phyloP scores from a whole-genome alignment of 2,329 filamentous ascomycete genomes.

The Penicillium sp. region DNA sequence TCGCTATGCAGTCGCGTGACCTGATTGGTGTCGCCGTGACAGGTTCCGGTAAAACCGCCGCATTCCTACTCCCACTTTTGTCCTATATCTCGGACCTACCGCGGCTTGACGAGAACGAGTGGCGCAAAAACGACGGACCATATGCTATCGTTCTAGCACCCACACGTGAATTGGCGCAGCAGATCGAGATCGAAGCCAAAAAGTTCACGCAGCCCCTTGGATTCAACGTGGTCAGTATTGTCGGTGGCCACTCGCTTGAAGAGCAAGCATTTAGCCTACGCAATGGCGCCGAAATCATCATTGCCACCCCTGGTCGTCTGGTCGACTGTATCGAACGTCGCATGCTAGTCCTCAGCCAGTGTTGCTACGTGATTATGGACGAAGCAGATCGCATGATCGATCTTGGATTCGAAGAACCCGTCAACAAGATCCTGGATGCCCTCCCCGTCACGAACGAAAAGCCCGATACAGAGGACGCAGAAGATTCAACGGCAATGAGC shows the following conservation, averaged over 20 bases:
- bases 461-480: constrained; percentile 87
- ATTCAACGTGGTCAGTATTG: constrained; percentile 93
- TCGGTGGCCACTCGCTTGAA: constrained; percentile 94
- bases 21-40: constrained; percentile 98
- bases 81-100: constrained; percentile 93
- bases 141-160: constrained; percentile 97
- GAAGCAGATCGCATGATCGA: constrained; percentile 99
- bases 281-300: constrained; percentile 94
- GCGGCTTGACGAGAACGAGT: constrained; percentile 74
- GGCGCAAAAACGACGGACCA: constrained; percentile 88
- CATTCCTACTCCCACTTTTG: constrained; percentile 86
- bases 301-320: constrained; percentile 95
- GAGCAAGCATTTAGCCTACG: constrained; percentile 88
- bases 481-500: constrained; percentile 82
- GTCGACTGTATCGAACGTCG: constrained; percentile 95
- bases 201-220: constrained; percentile 90
- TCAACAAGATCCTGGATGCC: constrained; percentile 96
- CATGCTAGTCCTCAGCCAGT: constrained; percentile 88
- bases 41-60: constrained; percentile 96
- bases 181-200: constrained; percentile 90
- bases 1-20: constrained; percentile 87
- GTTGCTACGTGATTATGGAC: constrained; percentile 98
- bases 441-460: constrained; percentile 92
- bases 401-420: constrained; percentile 93
- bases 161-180: constrained; percentile 94